Base-by-base conservation (phyloP, 768 basidiomycete genomes). In the Pleurotus ostreatus region DNA sequence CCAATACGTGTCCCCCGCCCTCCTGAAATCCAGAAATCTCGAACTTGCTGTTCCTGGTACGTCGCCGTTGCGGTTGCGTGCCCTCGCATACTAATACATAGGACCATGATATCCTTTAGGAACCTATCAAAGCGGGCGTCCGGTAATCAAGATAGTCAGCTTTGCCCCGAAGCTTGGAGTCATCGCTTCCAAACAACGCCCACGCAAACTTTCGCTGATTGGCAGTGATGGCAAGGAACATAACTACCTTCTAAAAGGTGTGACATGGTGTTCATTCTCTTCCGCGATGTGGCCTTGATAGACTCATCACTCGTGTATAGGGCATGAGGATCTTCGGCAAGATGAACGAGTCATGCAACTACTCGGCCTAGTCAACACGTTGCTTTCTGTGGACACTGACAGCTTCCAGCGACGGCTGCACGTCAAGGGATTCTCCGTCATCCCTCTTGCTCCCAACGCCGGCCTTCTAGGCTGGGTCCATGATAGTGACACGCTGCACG, bases 341-440 rank as follows among this genome's bases (percentile, higher is more conserved):
- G 97, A 99, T 67, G 97, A 99, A 65, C 84, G 97, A 60, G 97
- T 98, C 55, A 98, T 98, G 96, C 97, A 99, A 69, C 80, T 98
- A n/a, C 98, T 98, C 70, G 90, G 97, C 57, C 84, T 99, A 46
- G 89, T 98, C 63, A 99, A 99, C 71, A 96, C 93, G 0, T 74
- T 98, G 2, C 84, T 99, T 23, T 88, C 91, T 6, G 86, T 93
- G 18, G 96, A 99, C 65, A 91, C 94, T 16, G 85, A 91, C 66
- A 93, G 92, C 68, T 98, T 96, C 81, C 97, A 96, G 75, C 81
- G 97, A 34, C 92, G 94, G 61, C 78, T 99, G 45, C 93, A 94
- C 64, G 96, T 98, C 52, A 95, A 95, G 68, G 83, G 85, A 41
- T 98, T 83, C 70, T 86, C 93, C n/a, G 91, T 98, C 60, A 97